A percentile compares a stretch with the other conserved stretches of the same genome.
phyloP scores from a whole-genome alignment of 164 flowering plant species.

The Sextonia rubra region DNA sequence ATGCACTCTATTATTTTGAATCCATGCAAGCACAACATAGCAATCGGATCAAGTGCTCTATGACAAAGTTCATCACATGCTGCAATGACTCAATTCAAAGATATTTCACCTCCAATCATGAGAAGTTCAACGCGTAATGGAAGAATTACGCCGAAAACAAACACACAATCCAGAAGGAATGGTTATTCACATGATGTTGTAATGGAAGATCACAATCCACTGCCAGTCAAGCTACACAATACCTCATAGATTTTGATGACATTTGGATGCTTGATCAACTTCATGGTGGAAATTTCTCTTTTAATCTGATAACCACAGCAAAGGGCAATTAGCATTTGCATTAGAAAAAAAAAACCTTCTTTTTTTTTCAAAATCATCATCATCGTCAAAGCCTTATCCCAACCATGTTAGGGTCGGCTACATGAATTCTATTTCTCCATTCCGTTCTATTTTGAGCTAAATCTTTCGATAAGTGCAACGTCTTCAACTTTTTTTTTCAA shows the following conservation, averaged over 20 bases:
- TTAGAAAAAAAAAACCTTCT: not conserved
- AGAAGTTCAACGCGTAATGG: no score
- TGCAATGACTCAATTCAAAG: not conserved
- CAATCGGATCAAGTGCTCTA: not conserved
- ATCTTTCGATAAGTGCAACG: no score
- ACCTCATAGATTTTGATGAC: conserved; percentile 61
- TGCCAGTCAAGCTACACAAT: not conserved
- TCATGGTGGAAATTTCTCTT: conserved; percentile 69
- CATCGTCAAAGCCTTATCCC: no score
- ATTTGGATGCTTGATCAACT: conserved; percentile 71
- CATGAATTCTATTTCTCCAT: no score
- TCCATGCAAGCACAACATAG: not conserved
- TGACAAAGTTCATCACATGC: not conserved
- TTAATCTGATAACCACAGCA: conserved; percentile 43
- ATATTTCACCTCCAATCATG: no score
- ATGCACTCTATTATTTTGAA: not conserved
- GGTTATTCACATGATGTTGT: not conserved
- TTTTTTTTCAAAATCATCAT: no score
- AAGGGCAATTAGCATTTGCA: not conserved
- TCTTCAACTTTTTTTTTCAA: no score
- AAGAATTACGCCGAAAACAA: no score
- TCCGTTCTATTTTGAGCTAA: no score
- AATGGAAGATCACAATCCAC: not conserved
- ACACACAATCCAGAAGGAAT: not conserved
- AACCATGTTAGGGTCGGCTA: no score